Base-by-base conservation (phyloP, 306 rosid species). In the Vachellia collinsii region DNA sequence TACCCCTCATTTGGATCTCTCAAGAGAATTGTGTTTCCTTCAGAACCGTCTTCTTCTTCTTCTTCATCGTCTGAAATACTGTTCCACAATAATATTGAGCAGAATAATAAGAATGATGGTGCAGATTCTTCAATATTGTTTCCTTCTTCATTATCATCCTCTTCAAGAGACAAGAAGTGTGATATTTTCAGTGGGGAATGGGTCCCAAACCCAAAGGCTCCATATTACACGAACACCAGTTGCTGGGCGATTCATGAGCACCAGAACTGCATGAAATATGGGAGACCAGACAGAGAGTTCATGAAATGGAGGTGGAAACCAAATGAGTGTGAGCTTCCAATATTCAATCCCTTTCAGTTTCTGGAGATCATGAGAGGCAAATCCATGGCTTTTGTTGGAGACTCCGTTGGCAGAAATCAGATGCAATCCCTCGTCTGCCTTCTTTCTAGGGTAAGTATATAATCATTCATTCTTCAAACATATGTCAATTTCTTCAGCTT, bases 241-340 rank as follows among this genome's bases (percentile, higher is more conserved):
- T 94, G 98, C 23, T 91, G 94, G 94, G 97, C 97, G n/a, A 89
- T 94, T 58, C 97, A 91, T 75, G 94, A 94, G 70, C 94, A 92
- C 43, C 98, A 94, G 22, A 94, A 94, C 23, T 94, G 98, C 81
- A 89, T 91, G 85, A 92, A 92, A 48, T 91, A 92, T 78, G 98
- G 97, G 0, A 87, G 97, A 25, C 97, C 94, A 0, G 97, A 94
- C 54, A 48, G 90, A 0, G 97, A 93, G 25, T 94, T 70, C 83
- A 84, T 90, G 92, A 93, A 92, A 11, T 94, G 97, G 98, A 87
- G 82, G 56, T 94, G 98, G 98, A 90, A 88, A 75, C 98, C 98
- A 23, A 86, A 87, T 80, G 97, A 78, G 0, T 94, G 98, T 78
- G 92, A 94, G 0, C 79, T 94, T 0, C 97, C 97, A 0, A 54